Base-by-base conservation (phyloP, 2,329 filamentous ascomycete genomes). In the Fusarium lyarnte region DNA sequence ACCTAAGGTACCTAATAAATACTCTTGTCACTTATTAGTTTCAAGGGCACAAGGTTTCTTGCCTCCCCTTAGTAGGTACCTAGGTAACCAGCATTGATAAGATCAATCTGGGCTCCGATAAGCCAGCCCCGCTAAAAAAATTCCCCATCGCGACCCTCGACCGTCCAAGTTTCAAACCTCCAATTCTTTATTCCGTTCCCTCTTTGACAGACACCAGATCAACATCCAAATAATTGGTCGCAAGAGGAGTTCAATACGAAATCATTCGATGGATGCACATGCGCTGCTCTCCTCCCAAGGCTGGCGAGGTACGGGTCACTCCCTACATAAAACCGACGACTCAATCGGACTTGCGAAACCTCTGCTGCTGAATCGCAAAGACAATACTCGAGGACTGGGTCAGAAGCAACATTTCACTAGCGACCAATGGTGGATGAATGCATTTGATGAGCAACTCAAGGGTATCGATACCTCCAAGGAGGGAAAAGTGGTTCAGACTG, bases 361-460 rank as follows among this genome's bases (percentile, higher is more conserved):
- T 9, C 88, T 98, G 33, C 90, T 97, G 41, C 88, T 97, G 63
- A 91, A 92, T 66, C 92, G 93, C 76, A 97, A 97, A 82, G 88
- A 91, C 76, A 93, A 97, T 81, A 92, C 88, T 33, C 87, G 93
- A 58, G 95, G 95, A 29, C 85, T 98, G 9, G 95, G 95, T 60
- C 91, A 93, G 79, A 94, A 93, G 81, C 85, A 87, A 64, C 88
- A 90, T 70, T 87, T 87, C 70, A 89, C 87, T 27, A 89, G 87
- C 75, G 95, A 98, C 79, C 94, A 97, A 81, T 99, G 96, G 96
- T 99, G 96, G 96, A 87, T 97, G 82, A 92, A 94, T 65, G 96
- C 96, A 16, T 98, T 97, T 75, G 95, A 98, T 82, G 91, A 94
- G 80, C 94, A 95, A 62, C 85, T 98, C 73, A 93, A 96, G 81